Evolutionary conservation across 129 eudicot species (phyloP), one percentile per base, ranked within the genome.

Genomic region (Pulicaria dysenterica): DNA sequence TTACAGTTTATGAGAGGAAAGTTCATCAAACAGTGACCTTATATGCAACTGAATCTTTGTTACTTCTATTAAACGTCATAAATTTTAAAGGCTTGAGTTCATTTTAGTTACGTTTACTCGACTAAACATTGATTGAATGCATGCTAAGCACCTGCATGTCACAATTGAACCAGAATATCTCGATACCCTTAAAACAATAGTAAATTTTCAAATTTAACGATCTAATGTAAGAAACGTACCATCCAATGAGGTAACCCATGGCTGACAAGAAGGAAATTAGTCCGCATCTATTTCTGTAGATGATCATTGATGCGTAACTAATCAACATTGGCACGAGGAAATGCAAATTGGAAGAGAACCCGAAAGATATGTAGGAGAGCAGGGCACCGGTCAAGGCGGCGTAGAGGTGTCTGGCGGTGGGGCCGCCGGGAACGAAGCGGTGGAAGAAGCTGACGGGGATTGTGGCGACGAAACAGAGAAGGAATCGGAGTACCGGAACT

Each of bases 161-260:
- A 58, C 39, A 45, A 42, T 53, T 3, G 3, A 76, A 47, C 54
- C 80, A 74, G 36, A 76, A 70, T 50, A 41, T 56, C 55, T 34
- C 50, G 38, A 73, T 60, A 6, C 13, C 1, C n/a, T 5, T 59
- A 0, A 16, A 36, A 46, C 12, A 47, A 38, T 36, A 19, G 12
- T 13, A 11, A 17, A 53, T 4, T 16, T 74, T 64, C 34, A 24
- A 51, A 64, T 7, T 41, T 38, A 50, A 58, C 57, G 67, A 71
- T 57, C 5, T 16, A 72, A 58, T 58, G 58, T 17, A 48, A 43
- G 36, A 2, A 63, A 38, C 65, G 14, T 82, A 95, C 99, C 97
- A 95, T 57, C 99, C 99, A 73, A 95, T 95, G 79, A 95, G 96
- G 63, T 95, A 95, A 2, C 94, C 97, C 72, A 95, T 80, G 16